Evolutionary conservation across 371 early-diverging fungal genomes (phyloP).

Genomic region (Rhizopus delemar): DNA sequence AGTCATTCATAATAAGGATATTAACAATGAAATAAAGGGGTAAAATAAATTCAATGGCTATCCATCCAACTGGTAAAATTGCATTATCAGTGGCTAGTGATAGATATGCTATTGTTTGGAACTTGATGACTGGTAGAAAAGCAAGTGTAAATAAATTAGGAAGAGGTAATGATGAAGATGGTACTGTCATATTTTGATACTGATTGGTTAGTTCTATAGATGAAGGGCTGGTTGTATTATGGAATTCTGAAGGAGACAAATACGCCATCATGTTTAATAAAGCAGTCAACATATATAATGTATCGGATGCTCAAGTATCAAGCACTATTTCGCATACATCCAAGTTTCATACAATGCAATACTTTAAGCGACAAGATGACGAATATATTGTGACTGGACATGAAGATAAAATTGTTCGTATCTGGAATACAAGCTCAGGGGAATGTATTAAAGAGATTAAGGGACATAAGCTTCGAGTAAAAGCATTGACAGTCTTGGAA

Average conservation of each 20-base stretch:
- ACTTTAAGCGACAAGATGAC: slow-evolving; percentile 44
- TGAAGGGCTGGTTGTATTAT: slow-evolving; percentile 69
- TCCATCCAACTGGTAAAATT: slow-evolving; percentile 94
- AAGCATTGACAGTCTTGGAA: slow-evolving; percentile 42
- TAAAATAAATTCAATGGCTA: slow-evolving; percentile 72
- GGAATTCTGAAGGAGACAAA: slow-evolving; percentile 73
- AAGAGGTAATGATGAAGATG: slow-evolving; percentile 36
- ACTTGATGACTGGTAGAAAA: slow-evolving; percentile 83
- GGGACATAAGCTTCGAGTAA: slow-evolving; percentile 62
- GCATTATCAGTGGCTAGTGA: slow-evolving; percentile 84
- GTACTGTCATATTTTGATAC: not conserved
- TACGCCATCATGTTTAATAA: slow-evolving; percentile 80
- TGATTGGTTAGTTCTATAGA: slow-evolving; percentile 11
- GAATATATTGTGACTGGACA: slow-evolving; percentile 70
- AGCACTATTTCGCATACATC: slow-evolving; percentile 55
- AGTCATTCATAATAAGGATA: not conserved
- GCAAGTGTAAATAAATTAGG: slow-evolving; percentile 68
- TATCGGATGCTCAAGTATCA: slow-evolving; percentile 59
- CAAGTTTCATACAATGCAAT: slow-evolving; percentile 50
- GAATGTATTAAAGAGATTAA: slow-evolving; percentile 54
- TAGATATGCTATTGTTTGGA: slow-evolving; percentile 86
- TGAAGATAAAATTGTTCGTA: slow-evolving; percentile 71
- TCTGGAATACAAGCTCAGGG: slow-evolving; percentile 63
- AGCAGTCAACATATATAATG: slow-evolving; percentile 69
- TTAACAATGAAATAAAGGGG: slow-evolving; percentile 33